Conservation (phyloP, 306 rosid genomes). For the Rosa multiflora region DNA sequence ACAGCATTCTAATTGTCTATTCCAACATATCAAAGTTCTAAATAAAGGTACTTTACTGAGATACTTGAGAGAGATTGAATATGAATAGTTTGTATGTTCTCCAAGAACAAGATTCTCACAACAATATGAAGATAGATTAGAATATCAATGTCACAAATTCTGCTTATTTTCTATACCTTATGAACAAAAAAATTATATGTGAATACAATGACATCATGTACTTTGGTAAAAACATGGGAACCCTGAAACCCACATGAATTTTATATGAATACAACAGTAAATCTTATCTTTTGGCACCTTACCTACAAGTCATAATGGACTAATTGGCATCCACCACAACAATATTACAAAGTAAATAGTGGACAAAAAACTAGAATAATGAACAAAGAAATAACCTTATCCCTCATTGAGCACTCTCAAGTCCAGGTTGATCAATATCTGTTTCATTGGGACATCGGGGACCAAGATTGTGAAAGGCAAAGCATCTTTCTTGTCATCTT, state of each 20-base stretch:
- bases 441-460: conserved; percentile 19
- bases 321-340: conserved; percentile 32
- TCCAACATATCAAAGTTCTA: not conserved
- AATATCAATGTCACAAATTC: not conserved
- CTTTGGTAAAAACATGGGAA: conserved; percentile 26
- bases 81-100: not conserved
- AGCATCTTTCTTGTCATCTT: conserved; percentile 50
- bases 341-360: conserved; percentile 42
- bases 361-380: conserved; percentile 25
- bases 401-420: conserved; percentile 27
- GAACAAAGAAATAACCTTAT: conserved; percentile 36
- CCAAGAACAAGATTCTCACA: not conserved
- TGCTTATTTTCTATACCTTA: conserved; percentile 30
- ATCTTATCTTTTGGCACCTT: conserved; percentile 21
- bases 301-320: conserved; percentile 36
- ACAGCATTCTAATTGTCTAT: not conserved
- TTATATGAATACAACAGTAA: conserved; percentile 33
- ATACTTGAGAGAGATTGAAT: not conserved
- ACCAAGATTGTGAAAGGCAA: conserved; percentile 25
- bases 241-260: conserved; percentile 25
- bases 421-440: conserved; percentile 34
- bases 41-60: not conserved
- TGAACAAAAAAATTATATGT: conserved; percentile 16
- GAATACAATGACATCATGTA: conserved; percentile 33
- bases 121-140: not conserved